Evolutionary conservation across 768 basidiomycete species (phyloP).

Genomic region (Boletus vinaceobasis): DNA sequence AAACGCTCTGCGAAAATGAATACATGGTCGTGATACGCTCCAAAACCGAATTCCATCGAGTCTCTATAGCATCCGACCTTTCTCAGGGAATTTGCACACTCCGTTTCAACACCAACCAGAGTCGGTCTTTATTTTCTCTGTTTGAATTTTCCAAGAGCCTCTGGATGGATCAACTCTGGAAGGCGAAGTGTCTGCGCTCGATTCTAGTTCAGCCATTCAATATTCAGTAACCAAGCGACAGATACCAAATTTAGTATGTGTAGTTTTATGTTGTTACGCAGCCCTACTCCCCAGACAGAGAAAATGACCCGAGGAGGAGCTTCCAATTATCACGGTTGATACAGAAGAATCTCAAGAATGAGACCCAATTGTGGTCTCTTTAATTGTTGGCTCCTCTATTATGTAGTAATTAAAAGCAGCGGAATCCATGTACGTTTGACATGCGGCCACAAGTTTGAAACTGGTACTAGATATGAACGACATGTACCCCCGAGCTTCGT

Average conservation of each 20-base stretch:
- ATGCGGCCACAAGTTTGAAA: no score
- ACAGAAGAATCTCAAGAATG: no score
- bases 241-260: constrained; percentile 28
- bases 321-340: no score
- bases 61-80: neutral
- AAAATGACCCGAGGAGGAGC: neutral
- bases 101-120: neutral
- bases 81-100: neutral
- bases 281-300: neutral
- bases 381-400: no score
- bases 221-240: neutral
- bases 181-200: neutral
- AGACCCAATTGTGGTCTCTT: no score
- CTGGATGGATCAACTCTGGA: neutral
- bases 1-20: neutral
- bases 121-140: neutral
- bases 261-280: constrained; percentile 13
- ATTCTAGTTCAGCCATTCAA: neutral
- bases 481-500: neutral
- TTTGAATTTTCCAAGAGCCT: neutral
- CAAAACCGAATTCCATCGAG: neutral
- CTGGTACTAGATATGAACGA: neutral
- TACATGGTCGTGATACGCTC: neutral
- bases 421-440: no score
- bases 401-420: no score